Evolutionary conservation across 768 basidiomycete species (phyloP).

Genomic region (Xanthoconium stramineum): DNA sequence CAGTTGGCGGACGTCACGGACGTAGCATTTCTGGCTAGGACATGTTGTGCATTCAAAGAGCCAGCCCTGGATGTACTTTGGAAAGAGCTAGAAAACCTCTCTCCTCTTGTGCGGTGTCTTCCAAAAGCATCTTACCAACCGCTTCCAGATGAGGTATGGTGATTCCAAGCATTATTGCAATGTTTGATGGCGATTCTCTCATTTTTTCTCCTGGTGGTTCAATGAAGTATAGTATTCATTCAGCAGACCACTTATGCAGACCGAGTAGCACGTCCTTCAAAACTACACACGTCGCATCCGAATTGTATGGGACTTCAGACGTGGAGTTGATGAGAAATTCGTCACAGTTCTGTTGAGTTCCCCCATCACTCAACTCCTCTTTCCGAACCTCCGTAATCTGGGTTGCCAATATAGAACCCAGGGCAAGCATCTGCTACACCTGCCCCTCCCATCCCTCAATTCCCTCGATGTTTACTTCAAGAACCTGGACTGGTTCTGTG

Average conservation of each 20-base stretch:
- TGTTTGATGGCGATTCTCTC: neutral
- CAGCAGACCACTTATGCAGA: neutral
- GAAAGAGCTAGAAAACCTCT: neutral
- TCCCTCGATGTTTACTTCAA: neutral
- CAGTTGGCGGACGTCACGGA: too few species aligned
- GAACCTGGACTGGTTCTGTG: neutral
- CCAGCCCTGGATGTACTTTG: neutral
- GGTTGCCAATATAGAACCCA: neutral
- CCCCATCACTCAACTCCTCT: neutral
- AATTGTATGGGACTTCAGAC: neutral
- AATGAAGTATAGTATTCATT: neutral
- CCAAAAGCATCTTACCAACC: neutral
- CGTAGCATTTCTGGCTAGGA: neutral
- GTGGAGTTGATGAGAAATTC: slow-evolving; percentile 1
- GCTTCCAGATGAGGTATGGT: neutral
- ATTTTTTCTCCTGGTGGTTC: neutral
- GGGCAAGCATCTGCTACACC: neutral
- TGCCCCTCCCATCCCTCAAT: neutral
- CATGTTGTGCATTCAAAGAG: neutral
- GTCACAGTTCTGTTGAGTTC: neutral
- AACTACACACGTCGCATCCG: slow-evolving; percentile 1
- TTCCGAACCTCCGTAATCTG: slow-evolving; percentile 1
- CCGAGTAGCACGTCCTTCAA: neutral
- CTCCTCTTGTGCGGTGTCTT: neutral
- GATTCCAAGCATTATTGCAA: neutral